Evolutionary conservation across 139 green algal genomes (phyloP).

Genomic region (Ettlia oleoabundans): DNA sequence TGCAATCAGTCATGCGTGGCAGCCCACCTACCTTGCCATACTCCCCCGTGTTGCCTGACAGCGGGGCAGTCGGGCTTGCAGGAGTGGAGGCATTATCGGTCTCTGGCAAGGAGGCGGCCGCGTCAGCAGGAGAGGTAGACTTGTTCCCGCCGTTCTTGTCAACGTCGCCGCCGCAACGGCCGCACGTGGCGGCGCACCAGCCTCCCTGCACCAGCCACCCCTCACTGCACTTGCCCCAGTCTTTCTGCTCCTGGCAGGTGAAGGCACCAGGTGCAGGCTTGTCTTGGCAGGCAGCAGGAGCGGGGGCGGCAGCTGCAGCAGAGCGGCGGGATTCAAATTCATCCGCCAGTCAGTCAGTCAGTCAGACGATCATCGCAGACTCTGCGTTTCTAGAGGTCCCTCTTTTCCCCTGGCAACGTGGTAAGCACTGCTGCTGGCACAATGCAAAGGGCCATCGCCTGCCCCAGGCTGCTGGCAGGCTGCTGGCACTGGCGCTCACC

Average conservation of each 20-base stretch:
- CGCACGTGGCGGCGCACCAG: constrained; percentile 16
- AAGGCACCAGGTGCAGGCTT: background rate
- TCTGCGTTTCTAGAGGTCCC: too few species aligned
- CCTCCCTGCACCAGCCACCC: constrained; percentile 2
- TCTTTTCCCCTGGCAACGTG: too few species aligned
- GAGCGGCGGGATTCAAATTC: background rate
- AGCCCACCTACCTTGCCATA: constrained; percentile 9
- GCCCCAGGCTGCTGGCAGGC: too few species aligned
- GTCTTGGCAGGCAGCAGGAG: background rate
- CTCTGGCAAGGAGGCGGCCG: background rate
- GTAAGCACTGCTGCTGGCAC: too few species aligned
- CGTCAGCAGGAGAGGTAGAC: too few species aligned
- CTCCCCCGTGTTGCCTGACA: background rate
- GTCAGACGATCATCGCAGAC: too few species aligned
- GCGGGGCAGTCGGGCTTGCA: background rate
- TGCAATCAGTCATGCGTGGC: too few species aligned
- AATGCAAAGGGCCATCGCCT: too few species aligned
- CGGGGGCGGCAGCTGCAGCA: background rate
- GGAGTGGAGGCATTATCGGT: background rate
- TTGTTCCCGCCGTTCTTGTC: too few species aligned
- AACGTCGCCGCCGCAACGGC: background rate
- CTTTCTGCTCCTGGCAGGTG: constrained; percentile 8
- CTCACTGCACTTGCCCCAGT: constrained; percentile 29
- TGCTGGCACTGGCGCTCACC: too few species aligned
- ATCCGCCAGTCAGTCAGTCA: too few species aligned